phyloP scores from a whole-genome alignment of 257 asterid species.

The Primulina tabacum region DNA sequence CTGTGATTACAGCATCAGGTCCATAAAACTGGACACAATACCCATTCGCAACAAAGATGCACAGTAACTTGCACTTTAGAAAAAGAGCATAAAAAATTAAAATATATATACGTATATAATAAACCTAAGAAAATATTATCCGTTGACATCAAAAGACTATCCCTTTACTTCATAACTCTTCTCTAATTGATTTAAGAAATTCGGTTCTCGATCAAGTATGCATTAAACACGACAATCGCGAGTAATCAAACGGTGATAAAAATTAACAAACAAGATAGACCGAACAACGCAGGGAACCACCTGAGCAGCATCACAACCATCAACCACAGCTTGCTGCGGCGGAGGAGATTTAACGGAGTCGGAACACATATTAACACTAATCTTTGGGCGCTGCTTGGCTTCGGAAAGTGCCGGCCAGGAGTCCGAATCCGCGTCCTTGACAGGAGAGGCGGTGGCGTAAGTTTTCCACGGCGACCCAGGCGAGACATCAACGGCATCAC shows the following conservation, averaged over 20 bases:
- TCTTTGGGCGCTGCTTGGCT: slow-evolving; percentile 49
- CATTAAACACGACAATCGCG: neutral
- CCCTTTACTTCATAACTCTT: too few species aligned
- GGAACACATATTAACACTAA: slow-evolving; percentile 25
- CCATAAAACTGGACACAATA: neutral
- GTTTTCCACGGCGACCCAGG: slow-evolving; percentile 85
- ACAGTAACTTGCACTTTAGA: neutral
- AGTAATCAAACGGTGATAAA: neutral
- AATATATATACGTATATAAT: too few species aligned
- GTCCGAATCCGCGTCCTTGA: slow-evolving; percentile 49
- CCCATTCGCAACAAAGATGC: neutral
- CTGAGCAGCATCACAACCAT: slow-evolving; percentile 20
- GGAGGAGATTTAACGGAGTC: slow-evolving; percentile 33
- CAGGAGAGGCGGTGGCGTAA: slow-evolving; percentile 43
- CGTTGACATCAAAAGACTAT: too few species aligned
- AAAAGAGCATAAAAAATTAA: neutral
- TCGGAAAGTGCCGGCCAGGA: slow-evolving; percentile 84
- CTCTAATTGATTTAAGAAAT: neutral
- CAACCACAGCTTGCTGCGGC: slow-evolving; percentile 19
- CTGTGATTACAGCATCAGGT: neutral
- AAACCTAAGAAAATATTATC: too few species aligned
- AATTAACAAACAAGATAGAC: neutral
- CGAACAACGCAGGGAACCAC: slow-evolving; percentile 32
- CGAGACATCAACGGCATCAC: slow-evolving; percentile 39
- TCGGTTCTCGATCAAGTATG: neutral